Evolutionary conservation across 1,284 basidiomycete genomes (phyloP), one percentile per base, ranked within the genome.

Genomic region (Puccinia hordei): DNA sequence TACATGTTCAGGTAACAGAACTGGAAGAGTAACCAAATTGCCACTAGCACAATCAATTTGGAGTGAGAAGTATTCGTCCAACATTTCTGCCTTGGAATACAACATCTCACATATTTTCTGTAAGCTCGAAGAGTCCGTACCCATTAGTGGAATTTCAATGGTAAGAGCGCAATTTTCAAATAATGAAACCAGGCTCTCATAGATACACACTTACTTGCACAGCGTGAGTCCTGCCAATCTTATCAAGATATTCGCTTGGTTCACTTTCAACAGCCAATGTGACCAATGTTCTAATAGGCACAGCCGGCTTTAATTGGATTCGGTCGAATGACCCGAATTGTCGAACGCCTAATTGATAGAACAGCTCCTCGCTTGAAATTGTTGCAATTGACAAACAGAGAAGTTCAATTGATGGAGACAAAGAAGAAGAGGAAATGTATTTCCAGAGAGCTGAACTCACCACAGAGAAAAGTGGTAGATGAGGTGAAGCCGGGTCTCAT

Each of bases 41-140:
- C 93, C 93, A 73, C 30, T 55, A 0, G 89, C 86, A 0, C 88
- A 87, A 2, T 89, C 88, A 79, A 98, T 90, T 53, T 87, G 86
- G 27, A 99, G 85, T 0, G 91, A 92, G 84, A 98, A 99, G 86
- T 99, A 98, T 83, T 98, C 96, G 12, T 90, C 87, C 0, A 99
- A 87, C 95, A 99, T 98, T 15, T 92, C 92, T 4, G 91, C 89
- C 19, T 90, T 89, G 24, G 86, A 84, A 12, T 86, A 73, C 12
- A 90, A 82, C 2, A 86, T 76, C 0, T 81, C 53, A 24, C 82
- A 78, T 6, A 87, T 84, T 38, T 82, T 83, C 83, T 86, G 66
- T 65, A 81, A 12, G 12, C n/a, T 30, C 13, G 46, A 46, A 35
- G 27, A 22, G 55, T 73, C 27, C 35, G 51, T 38, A 27, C 38